phyloP scores from a whole-genome alignment of 805 yeast species.

The Starmera quercuum region DNA sequence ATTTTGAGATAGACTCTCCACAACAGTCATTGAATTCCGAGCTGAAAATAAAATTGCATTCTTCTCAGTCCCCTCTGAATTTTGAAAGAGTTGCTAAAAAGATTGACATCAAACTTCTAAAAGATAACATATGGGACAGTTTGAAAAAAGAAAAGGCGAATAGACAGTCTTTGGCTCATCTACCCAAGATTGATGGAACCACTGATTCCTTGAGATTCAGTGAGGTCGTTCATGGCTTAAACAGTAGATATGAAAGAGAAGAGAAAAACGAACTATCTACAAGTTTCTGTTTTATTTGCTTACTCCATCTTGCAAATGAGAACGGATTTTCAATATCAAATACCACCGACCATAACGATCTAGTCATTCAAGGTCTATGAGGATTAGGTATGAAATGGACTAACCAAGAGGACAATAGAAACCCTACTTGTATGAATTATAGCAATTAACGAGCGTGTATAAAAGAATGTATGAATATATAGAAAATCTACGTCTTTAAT shows the following conservation, averaged over 20 bases:
- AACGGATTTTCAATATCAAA: slow-evolving; percentile 57
- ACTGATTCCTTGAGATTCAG: slow-evolving; percentile 24
- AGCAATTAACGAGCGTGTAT: too few relatives aligned
- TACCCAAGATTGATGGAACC: neutral
- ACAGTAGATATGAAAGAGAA: slow-evolving; percentile 44
- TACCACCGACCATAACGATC: slow-evolving; percentile 12
- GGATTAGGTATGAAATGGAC: too few relatives aligned
- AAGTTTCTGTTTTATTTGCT: slow-evolving; percentile 76
- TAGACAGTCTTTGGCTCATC: neutral
- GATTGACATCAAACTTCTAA: slow-evolving; percentile 69
- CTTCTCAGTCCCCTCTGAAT: slow-evolving; percentile 31
- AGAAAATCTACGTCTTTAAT: too few relatives aligned
- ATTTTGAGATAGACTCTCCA: slow-evolving; percentile 21
- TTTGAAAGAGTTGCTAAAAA: slow-evolving; percentile 71
- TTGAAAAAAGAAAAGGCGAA: slow-evolving; percentile 21
- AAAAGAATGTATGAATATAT: too few relatives aligned
- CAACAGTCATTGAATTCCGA: slow-evolving; percentile 13
- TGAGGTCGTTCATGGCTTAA: slow-evolving; percentile 41
- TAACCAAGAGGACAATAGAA: too few relatives aligned
- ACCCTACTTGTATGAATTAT: too few relatives aligned
- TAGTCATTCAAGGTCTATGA: slow-evolving; percentile 1
- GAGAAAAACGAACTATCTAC: slow-evolving; percentile 67
- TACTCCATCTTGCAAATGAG: slow-evolving; percentile 82
- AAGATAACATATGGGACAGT: slow-evolving; percentile 71
- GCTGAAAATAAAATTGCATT: slow-evolving; percentile 15